A percentile compares a stretch with the other conserved stretches of the same genome.
phyloP scores from a whole-genome alignment of 495 filamentous ascomycete genomes.

The Pyrenula massariospora region DNA sequence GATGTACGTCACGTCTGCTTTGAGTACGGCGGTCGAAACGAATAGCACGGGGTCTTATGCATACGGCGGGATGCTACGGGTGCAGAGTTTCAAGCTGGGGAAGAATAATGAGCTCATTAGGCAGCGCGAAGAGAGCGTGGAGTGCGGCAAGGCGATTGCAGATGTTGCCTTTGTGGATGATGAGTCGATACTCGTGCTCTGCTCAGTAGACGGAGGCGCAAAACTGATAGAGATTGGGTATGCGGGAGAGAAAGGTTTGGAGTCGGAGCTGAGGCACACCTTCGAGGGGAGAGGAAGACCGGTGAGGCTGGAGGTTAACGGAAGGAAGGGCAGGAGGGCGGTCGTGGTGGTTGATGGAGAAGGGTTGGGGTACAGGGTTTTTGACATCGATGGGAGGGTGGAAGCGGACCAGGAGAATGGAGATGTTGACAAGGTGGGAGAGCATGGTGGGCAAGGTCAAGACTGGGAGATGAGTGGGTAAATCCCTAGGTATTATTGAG shows the following conservation, averaged over 20 bases:
- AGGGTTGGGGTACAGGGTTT: conserved; percentile 40
- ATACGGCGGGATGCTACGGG: background rate
- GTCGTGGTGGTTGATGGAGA: conserved; percentile 46
- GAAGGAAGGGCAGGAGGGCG: conserved; percentile 37
- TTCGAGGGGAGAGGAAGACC: conserved; percentile 19
- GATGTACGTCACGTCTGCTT: background rate
- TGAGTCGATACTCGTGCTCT: background rate
- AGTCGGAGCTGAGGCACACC: background rate
- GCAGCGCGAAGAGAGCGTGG: background rate
- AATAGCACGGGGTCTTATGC: background rate
- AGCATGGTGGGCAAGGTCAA: conserved; percentile 12
- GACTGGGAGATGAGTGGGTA: conserved; percentile 8
- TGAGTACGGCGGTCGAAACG: background rate
- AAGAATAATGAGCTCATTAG: background rate
- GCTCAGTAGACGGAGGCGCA: background rate
- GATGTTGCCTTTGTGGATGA: background rate
- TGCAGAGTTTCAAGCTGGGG: background rate
- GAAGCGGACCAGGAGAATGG: conserved; percentile 22
- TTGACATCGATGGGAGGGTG: conserved; percentile 39
- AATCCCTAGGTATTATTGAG: too few relatives aligned
- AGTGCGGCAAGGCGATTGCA: background rate
- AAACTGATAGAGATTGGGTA: background rate
- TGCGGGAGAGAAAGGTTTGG: background rate
- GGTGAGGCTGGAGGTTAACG: conserved; percentile 38
- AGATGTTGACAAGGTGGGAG: conserved; percentile 15